A percentile compares a stretch with the other conserved stretches of the same genome.
These are phyloP conservation scores for Pelargonium citronellum DNA, from an alignment of 441 rosid species.

Conservation along the genomic window DNA sequence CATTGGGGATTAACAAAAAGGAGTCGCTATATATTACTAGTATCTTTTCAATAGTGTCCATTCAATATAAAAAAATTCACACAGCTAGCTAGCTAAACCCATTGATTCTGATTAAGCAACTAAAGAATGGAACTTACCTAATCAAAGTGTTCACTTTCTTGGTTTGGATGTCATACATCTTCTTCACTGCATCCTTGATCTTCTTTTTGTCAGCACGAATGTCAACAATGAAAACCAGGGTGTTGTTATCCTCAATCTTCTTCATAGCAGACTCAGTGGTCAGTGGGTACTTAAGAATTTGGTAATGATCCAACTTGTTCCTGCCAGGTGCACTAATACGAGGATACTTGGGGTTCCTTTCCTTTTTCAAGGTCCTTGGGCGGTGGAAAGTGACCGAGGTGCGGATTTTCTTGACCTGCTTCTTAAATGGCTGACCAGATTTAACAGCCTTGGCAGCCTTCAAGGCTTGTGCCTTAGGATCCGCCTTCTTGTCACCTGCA, in stretches of 20 bases:
- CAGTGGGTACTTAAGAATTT: conserved; percentile 36
- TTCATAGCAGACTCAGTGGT: conserved; percentile 87
- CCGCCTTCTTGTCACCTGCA: conserved; percentile 11
- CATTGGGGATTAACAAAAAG: too few species aligned
- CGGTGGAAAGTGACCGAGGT: conserved; percentile 16
- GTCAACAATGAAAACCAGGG: conserved; percentile 84
- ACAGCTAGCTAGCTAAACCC: not conserved
- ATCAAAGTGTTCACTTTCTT: conserved; percentile 94
- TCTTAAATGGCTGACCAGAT: conserved; percentile 6
- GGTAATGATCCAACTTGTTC: conserved; percentile 39
- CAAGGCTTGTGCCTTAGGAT: conserved; percentile 20
- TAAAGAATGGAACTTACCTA: conserved; percentile 41
- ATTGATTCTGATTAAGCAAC: too few species aligned
- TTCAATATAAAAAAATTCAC: not conserved
- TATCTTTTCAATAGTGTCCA: too few species aligned
- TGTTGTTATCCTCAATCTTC: conserved; percentile 92
- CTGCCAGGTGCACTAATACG: conserved; percentile 32
- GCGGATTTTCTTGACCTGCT: conserved; percentile 16
- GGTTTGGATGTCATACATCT: conserved; percentile 89
- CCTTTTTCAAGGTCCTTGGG: conserved; percentile 27
- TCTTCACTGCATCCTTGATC: conserved; percentile 87
- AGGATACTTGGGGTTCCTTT: conserved; percentile 30
- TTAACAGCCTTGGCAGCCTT: conserved; percentile 22
- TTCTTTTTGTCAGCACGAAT: conserved; percentile 69
- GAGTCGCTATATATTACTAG: too few species aligned